Conservation (phyloP, 352 stramenopile species). For the Elongisporangium undulatum region DNA sequence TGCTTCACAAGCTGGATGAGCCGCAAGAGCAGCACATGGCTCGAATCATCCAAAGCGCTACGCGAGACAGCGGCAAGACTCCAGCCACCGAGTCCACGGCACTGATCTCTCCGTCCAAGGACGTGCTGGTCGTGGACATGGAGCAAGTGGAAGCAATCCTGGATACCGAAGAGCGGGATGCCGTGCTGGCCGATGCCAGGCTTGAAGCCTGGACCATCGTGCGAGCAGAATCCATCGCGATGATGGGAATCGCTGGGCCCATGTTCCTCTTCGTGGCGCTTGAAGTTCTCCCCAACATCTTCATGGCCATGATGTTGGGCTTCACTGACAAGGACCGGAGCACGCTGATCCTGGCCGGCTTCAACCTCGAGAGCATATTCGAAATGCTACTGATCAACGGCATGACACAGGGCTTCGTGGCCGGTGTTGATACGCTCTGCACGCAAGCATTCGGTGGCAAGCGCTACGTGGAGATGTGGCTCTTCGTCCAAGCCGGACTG, state of each 20-base stretch:
- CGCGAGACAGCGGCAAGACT: too few relatives aligned
- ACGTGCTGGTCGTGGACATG: constrained; percentile 11
- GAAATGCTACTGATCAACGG: constrained; percentile 46
- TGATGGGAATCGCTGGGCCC: constrained; percentile 26
- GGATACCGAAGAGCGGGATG: constrained; percentile 28
- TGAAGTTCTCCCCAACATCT: constrained; percentile 39
- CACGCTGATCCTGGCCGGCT: constrained; percentile 51
- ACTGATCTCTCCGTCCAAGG: constrained; percentile 9
- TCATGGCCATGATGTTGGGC: constrained; percentile 56
- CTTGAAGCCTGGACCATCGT: constrained; percentile 29
- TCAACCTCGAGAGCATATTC: constrained; percentile 40
- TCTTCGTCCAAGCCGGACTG: constrained; percentile 51
- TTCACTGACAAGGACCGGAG: constrained; percentile 38
- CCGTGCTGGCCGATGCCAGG: constrained; percentile 14
- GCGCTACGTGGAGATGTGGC: constrained; percentile 46
- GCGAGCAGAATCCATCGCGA: constrained; percentile 20
- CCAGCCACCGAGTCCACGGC: constrained; percentile 18
- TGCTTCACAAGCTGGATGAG: constrained; percentile 42
- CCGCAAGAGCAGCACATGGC: constrained; percentile 27
- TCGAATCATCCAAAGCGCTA: too few relatives aligned
- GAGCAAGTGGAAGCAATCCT: constrained; percentile 30
- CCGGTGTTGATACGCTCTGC: constrained; percentile 59
- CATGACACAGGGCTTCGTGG: constrained; percentile 43
- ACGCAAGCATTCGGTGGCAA: constrained; percentile 63
- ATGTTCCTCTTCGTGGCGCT: constrained; percentile 36